Evolutionary conservation across 257 asterid species (phyloP).

Genomic region (Fraxinus anomala): DNA sequence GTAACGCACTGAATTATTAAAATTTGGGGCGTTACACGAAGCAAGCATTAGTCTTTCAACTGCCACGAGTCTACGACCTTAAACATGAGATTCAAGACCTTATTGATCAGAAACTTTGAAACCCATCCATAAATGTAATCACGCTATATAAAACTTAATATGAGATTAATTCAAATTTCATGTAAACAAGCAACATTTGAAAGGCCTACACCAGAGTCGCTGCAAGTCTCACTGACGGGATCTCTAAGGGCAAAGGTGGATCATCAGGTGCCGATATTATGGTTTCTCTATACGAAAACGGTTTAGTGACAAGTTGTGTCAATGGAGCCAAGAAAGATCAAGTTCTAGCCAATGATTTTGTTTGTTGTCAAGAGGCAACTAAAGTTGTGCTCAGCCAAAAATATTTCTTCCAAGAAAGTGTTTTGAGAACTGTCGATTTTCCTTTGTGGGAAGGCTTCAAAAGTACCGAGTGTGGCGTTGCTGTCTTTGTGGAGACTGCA

Average conservation of each 20-base stretch:
- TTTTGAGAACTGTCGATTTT: constrained; percentile 9
- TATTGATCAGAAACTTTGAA: too few species aligned
- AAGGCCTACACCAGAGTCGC: constrained; percentile 48
- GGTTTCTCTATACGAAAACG: constrained; percentile 72
- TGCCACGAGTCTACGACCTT: too few species aligned
- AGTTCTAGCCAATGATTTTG: constrained; percentile 68
- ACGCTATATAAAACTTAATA: too few species aligned
- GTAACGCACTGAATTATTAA: too few species aligned
- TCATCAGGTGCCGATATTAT: constrained; percentile 49
- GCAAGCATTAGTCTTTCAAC: too few species aligned
- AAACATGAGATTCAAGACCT: too few species aligned
- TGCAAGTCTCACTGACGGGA: constrained; percentile 65
- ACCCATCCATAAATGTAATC: too few species aligned
- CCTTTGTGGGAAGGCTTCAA: constrained; percentile 41
- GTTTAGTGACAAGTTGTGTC: constrained; percentile 57
- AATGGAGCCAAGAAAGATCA: constrained; percentile 65
- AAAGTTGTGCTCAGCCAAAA: constrained; percentile 66
- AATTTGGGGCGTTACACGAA: too few species aligned
- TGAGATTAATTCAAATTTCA: too few species aligned
- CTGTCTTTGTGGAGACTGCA: constrained; percentile 45
- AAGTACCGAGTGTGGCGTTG: too few species aligned
- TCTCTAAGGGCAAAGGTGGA: constrained; percentile 58
- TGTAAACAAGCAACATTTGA: constrained; percentile 59
- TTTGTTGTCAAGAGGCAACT: constrained; percentile 68
- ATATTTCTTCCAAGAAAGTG: constrained; percentile 52